Conservation (phyloP, 768 basidiomycete species). For the Clavulina sp. region DNA sequence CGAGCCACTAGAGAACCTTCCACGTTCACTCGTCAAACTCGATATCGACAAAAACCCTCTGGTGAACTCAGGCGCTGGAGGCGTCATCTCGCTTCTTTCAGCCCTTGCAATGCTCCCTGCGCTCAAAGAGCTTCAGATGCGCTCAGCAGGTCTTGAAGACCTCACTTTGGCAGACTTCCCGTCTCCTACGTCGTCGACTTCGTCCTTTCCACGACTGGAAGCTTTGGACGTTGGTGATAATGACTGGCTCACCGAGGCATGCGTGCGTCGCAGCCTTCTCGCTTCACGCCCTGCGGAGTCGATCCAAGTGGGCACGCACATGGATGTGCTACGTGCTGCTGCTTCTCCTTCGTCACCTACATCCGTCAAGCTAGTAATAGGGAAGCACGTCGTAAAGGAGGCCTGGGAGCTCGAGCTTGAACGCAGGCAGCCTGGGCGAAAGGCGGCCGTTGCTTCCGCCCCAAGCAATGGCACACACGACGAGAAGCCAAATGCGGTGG, state of each 20-base stretch:
- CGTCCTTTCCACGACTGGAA: conserved; percentile 33
- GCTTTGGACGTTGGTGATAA: conserved; percentile 55
- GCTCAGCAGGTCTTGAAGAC: no score
- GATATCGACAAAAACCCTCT: conserved; percentile 56
- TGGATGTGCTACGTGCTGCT: not conserved
- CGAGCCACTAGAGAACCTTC: conserved; percentile 30
- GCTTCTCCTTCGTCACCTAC: no score
- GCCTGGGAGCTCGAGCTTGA: conserved; percentile 69
- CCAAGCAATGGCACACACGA: not conserved
- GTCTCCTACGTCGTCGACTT: conserved; percentile 8
- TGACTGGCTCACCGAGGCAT: conserved; percentile 29
- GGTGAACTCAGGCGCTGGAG: conserved; percentile 21
- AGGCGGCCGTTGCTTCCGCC: not conserved
- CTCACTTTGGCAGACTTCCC: conserved; percentile 1
- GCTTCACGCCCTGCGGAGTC: conserved; percentile 26
- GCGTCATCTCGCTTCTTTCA: conserved; percentile 25
- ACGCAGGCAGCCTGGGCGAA: conserved; percentile 15
- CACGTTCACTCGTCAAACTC: conserved; percentile 36
- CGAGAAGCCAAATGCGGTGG: no score
- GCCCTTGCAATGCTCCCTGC: conserved; percentile 28
- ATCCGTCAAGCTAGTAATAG: conserved; percentile 30
- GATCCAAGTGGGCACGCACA: conserved; percentile 4
- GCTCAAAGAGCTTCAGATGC: conserved; percentile 34
- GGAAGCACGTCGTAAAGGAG: conserved; percentile 55
- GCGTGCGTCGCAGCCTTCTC: conserved; percentile 32